Evolutionary conservation across 805 yeast genomes (phyloP).

Genomic region (Kodamaea hsintzibuensis): DNA sequence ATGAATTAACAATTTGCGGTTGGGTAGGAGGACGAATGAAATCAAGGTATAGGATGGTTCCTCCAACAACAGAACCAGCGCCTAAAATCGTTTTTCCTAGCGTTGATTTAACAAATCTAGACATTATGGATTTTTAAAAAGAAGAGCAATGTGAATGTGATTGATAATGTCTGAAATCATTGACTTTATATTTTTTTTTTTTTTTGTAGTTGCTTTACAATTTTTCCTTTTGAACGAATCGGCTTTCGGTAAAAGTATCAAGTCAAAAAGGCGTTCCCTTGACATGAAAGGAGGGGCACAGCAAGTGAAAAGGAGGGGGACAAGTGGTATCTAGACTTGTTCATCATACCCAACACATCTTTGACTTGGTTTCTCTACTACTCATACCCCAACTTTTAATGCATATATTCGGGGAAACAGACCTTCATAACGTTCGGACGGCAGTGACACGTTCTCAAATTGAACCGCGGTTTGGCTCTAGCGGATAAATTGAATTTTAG

Average conservation of each 20-base stretch:
- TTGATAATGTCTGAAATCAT: no score
- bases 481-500: not conserved
- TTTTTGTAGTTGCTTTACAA: no score
- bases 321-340: no score
- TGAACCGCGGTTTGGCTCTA: not conserved
- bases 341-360: no score
- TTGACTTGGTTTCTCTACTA: no score
- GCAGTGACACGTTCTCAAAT: not conserved
- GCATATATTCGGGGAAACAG: not conserved
- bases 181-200: no score
- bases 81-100: constrained; percentile 32
- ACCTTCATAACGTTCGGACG: not conserved
- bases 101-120: constrained; percentile 8
- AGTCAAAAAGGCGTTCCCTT: no score
- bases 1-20: constrained; percentile 28
- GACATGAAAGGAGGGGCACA: not conserved
- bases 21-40: constrained; percentile 36
- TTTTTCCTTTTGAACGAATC: not conserved
- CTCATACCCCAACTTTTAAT: no score
- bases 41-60: constrained; percentile 40
- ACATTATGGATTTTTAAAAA: not conserved
- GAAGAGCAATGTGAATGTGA: not conserved
- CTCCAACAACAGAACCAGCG: constrained; percentile 36
- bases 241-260: not conserved
- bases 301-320: not conserved